These are phyloP conservation scores for Hypsizygus marmoreus DNA, from an alignment of 768 basidiomycete species.

Conservation along the genomic window DNA sequence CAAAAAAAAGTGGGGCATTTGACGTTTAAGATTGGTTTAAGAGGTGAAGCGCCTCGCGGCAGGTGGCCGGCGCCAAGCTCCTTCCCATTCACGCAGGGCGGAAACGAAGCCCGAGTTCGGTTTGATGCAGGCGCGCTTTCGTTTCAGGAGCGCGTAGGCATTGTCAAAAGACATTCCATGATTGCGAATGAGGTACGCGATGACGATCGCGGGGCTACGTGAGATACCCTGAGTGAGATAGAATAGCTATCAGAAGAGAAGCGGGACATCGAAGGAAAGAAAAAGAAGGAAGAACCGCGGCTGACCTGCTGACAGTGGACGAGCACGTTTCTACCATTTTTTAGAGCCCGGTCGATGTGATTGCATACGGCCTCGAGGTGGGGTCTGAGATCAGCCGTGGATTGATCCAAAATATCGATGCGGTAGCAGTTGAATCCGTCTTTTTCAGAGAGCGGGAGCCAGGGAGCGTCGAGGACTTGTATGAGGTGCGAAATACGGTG, in stretches of 20 bases:
- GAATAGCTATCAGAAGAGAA: conserved; percentile 6
- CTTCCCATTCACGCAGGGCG: conserved; percentile 62
- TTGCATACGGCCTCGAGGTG: conserved; percentile 70
- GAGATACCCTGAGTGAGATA: conserved; percentile 61
- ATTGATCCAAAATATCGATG: conserved; percentile 68
- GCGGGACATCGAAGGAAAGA: conserved; percentile 13
- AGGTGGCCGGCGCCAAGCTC: conserved; percentile 22
- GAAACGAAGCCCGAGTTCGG: conserved; percentile 78
- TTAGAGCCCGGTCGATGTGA: conserved; percentile 65
- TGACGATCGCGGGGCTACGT: conserved; percentile 74
- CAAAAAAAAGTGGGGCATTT: background rate
- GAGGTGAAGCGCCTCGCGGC: conserved; percentile 22
- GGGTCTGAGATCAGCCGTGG: conserved; percentile 61
- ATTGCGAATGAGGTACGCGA: conserved; percentile 79
- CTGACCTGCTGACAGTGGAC: conserved; percentile 84
- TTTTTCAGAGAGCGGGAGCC: conserved; percentile 52
- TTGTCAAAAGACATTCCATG: conserved; percentile 73
- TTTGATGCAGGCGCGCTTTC: conserved; percentile 71
- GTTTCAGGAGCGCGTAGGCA: conserved; percentile 60
- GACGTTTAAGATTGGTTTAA: conserved; percentile 2
- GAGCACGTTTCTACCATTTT: conserved; percentile 62
- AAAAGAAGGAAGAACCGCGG: conserved; percentile 3
- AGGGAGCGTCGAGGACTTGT: conserved; percentile 63
- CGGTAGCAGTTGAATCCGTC: conserved; percentile 58
- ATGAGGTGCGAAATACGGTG: conserved; percentile 57